Evolutionary conservation across 2,329 filamentous ascomycete species (phyloP), one percentile per base, ranked within the genome.

Genomic region (Trichophyton mentagrophytes): DNA sequence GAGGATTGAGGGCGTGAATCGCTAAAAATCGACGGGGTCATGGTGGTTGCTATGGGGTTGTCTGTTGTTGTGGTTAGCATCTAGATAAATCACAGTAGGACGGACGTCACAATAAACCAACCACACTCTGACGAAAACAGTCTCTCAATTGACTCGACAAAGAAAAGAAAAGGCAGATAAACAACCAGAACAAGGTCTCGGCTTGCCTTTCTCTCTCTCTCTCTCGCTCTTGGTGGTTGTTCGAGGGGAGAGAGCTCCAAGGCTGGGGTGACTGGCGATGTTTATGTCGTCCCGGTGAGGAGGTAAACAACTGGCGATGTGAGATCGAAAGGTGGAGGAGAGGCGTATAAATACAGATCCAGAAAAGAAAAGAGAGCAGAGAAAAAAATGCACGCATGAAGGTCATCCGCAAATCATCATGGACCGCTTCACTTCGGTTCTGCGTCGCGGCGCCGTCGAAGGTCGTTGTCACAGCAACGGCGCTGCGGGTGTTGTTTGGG

Each of bases 1-100:
- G 69, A 67, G 9, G 69, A 68, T 17, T 66, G 63, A 60, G 69
- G 69, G 62, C 67, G 69, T 57, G 71, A 68, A 65, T 75, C 72
- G 57, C 74, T 71, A 64, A 75, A 74, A 38, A 47, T 47, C 42
- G 44, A 59, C 53, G 53, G 25, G 27, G 55, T 57, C 55, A 57
- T 57, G 33, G 8, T 44, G n/a, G 13, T 15, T 13, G 27, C 13
- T 44, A 25, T 44, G 20, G 40, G 9, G 30, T 42, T 22, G 33
- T 6, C 55, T 57, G 33, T n/a, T 25, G 20, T 57, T 11, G 22
- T 2, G 13, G 40, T 40, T n/a, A 57, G 55, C 17, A 57, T 30
- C 22, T 25, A 42, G 46, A 13, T 13, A 38, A 13, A 38, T 27
- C 25, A 17, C 20, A 22, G 27, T 8, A 57, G 55, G 15, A 27